Base-by-base conservation (phyloP, 2,329 filamentous ascomycete genomes). In the Aspergillus ruber region DNA sequence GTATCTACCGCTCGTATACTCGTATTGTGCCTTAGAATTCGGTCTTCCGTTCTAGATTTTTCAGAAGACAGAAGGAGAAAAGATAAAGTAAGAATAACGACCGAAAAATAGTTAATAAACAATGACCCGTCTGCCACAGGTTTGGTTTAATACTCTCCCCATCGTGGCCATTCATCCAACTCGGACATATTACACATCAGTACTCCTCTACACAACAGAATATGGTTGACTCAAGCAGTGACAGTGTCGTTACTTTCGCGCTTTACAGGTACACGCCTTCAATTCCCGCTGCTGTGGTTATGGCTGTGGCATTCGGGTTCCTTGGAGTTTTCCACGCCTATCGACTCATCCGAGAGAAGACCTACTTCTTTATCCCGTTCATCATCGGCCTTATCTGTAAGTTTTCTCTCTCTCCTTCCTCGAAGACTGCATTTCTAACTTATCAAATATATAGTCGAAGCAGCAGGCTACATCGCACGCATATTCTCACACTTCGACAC, bases 261-360 rank as follows among this genome's bases (percentile, higher is more conserved):
- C 55, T 67, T 15, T 80, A 79, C 59, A 72, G 73, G 40, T 65
- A 64, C 39, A 53, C 56, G 0, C 62, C 62, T 10, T 62, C 59
- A 1, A 48, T 61, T 2, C 46, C 54, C 5, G 57, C 56, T 1
- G 55, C 56, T 1, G 51, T 43, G 1, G 46, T 59, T 7, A 58
- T 60, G 39, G 43, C 49, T 6, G 50, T 25, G 3, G 25, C 67
- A 2, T 69, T 67, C 50, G n/a, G 53, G 9, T 12, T 52, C 18
- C 40, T 60, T 1, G 62, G 61, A 2, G 25, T 49, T 27, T 15
- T 56, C 0, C 60, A 65, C 35, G 15, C 43, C 12, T 38, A 50
- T 35, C 46, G 35, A 6, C 42, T 57, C 2, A 13, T 51, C 5
- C 42, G 39, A 20, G 21, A 53, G 59, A 53, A 58, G 7, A 57